Base-by-base conservation (phyloP, 306 rosid genomes). In the Quercus dentata region DNA sequence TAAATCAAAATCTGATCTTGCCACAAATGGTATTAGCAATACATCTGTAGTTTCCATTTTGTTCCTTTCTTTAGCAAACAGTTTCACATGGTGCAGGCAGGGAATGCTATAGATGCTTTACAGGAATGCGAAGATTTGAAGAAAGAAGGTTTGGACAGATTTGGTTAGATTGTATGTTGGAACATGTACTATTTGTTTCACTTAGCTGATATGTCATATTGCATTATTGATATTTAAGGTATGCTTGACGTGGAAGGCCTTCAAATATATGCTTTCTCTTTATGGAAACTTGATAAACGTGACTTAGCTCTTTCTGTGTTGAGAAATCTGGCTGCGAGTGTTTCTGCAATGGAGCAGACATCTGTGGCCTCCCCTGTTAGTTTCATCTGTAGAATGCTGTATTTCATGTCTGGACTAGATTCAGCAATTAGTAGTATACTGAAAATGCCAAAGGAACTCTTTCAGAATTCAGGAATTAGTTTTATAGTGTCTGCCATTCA, bases 71-170 rank as follows among this genome's bases (percentile, higher is more conserved):
- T 38, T 73, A 27, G 67, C 75, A 33, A 80, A 69, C 77, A 20
- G 20, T 75, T 77, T 56, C 55, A 21, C 79, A 75, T 84, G 75
- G 77, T 84, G 76, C 83, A 94, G 98, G 97, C 89, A 41, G 99
- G 97, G 85, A 89, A 89, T 84, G 85, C 90, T 49, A 71, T 62
- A 57, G 99, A 86, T 74, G 97, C 99, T 57, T 81, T 85, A 89
- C 81, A 58, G 82, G 99, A 94, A 88, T 94, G 95, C 52, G 99
- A 92, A 83, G 77, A 78, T 80, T 88, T 94, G 86, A 90, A 84
- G 77, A 90, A 78, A 88, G 89, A 91, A 90, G 98, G 97, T 92
- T 76, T 33, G 49, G 76, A 23, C 74, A 64, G 23, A 38, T 54
- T 68, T 70, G 71, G 55, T 71, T 63, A n/a, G 56, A 70, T 74